These are phyloP conservation scores for Solioccasus polychromus DNA, from an alignment of 768 basidiomycete species.

Conservation along the genomic window DNA sequence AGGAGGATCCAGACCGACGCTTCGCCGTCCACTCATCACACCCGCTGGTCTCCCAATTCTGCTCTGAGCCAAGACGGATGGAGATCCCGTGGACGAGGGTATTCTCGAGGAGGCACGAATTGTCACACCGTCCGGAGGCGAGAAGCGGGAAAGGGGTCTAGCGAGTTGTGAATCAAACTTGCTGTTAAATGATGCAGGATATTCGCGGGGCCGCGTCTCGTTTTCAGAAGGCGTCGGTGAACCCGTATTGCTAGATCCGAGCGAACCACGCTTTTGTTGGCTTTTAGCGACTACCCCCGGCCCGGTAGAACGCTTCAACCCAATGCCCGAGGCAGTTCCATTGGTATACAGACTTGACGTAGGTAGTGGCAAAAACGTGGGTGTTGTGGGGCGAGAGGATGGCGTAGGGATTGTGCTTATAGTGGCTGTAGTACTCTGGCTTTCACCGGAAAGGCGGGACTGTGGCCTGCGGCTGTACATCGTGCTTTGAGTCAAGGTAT, in stretches of 20 bases:
- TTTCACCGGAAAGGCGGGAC: constrained; percentile 69
- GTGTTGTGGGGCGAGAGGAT: constrained; percentile 68
- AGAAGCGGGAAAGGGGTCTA: constrained; percentile 43
- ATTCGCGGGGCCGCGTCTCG: constrained; percentile 25
- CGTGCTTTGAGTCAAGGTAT: constrained; percentile 41
- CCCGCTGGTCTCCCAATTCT: constrained; percentile 45
- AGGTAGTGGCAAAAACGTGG: constrained; percentile 74
- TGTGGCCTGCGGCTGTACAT: constrained; percentile 59
- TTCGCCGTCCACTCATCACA: constrained; percentile 43
- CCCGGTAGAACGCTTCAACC: constrained; percentile 60
- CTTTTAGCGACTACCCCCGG: constrained; percentile 39
- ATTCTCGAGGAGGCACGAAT: constrained; percentile 43
- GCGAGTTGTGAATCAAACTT: constrained; percentile 18
- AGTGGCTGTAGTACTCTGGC: constrained; percentile 51
- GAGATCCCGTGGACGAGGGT: constrained; percentile 34
- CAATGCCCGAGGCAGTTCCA: constrained; percentile 33
- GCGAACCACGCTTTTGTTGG: constrained; percentile 58
- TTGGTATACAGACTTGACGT: constrained; percentile 48
- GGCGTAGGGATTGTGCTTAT: constrained; percentile 64
- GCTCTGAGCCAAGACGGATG: constrained; percentile 37
- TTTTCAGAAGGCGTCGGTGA: constrained; percentile 31
- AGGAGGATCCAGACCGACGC: constrained; percentile 32
- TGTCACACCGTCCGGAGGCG: constrained; percentile 43
- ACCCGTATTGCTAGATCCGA: constrained; percentile 44
- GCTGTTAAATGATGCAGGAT: constrained; percentile 25